Percentiles rank a stretch among this genome's conserved stretches.
These are phyloP conservation scores for Letharia columbiana DNA, from an alignment of 495 filamentous ascomycete genomes.

Conservation along the genomic window DNA sequence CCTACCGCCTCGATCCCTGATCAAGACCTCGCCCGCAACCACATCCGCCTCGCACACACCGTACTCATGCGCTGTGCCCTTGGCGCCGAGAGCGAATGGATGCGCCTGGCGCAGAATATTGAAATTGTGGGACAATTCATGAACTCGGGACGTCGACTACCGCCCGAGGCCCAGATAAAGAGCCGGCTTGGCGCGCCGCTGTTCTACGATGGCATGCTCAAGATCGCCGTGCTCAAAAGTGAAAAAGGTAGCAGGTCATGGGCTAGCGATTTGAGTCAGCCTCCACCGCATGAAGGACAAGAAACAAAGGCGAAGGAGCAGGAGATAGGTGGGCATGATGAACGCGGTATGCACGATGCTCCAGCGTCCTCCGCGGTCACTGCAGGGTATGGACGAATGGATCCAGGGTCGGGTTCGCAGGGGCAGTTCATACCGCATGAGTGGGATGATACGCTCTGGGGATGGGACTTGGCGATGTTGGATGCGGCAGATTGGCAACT, in stretches of 20 bases:
- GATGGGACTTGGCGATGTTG: background rate
- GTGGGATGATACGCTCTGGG: slow-evolving; percentile 1
- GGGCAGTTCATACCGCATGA: background rate
- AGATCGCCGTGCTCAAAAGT: background rate
- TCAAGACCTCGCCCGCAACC: slow-evolving; percentile 1
- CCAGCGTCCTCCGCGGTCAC: too few relatives aligned
- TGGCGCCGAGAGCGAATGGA: background rate
- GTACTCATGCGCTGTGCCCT: background rate
- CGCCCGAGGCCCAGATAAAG: background rate
- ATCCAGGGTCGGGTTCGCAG: too few relatives aligned
- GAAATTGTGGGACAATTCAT: background rate
- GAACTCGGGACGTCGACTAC: background rate
- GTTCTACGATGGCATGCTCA: background rate
- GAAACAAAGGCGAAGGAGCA: too few relatives aligned
- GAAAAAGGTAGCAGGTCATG: background rate
- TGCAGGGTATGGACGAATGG: too few relatives aligned
- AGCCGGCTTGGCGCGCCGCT: background rate
- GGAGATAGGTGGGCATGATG: too few relatives aligned
- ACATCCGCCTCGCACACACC: background rate
- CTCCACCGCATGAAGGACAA: too few relatives aligned
- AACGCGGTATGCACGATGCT: too few relatives aligned
- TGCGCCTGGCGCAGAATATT: background rate
- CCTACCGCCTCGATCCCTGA: background rate
- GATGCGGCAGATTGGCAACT: slow-evolving; percentile 1
- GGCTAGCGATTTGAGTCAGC: background rate